Evolutionary conservation across 176 grass and related monocot species (phyloP).

Genomic region (Carex myosuroides): DNA sequence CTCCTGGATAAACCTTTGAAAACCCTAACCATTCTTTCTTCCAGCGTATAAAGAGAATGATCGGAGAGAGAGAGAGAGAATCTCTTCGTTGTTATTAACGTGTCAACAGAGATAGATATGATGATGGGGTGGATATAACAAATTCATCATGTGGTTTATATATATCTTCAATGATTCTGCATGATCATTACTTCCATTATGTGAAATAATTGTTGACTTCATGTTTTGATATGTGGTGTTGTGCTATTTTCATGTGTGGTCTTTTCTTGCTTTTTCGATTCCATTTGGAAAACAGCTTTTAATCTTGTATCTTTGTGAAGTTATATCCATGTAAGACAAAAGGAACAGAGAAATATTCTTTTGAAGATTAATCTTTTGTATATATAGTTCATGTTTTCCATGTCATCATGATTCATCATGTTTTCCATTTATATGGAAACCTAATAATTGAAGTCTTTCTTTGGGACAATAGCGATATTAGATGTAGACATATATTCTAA

Average conservation of each 20-base stretch:
- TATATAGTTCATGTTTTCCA: background rate
- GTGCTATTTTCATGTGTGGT: constrained; percentile 12
- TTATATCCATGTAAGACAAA: background rate
- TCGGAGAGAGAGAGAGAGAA: background rate
- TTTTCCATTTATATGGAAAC: constrained; percentile 6
- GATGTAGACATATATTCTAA: background rate
- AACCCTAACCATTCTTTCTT: background rate
- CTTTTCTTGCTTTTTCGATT: constrained; percentile 22
- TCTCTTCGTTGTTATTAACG: background rate
- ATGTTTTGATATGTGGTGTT: background rate
- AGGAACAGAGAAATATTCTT: background rate
- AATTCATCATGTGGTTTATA: background rate
- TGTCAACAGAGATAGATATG: background rate
- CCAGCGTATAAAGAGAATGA: constrained; percentile 3
- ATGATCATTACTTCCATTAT: background rate
- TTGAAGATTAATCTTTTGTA: background rate
- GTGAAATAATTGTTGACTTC: background rate
- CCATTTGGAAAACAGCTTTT: constrained; percentile 7
- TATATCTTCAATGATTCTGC: background rate
- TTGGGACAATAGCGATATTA: background rate
- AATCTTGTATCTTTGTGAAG: constrained; percentile 8
- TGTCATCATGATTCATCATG: background rate
- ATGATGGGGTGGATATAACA: background rate
- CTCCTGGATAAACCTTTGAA: background rate
- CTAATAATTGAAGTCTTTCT: background rate